phyloP scores from a whole-genome alignment of 108 stramenopile genomes.

The Mayamaea pseudoterrestris region DNA sequence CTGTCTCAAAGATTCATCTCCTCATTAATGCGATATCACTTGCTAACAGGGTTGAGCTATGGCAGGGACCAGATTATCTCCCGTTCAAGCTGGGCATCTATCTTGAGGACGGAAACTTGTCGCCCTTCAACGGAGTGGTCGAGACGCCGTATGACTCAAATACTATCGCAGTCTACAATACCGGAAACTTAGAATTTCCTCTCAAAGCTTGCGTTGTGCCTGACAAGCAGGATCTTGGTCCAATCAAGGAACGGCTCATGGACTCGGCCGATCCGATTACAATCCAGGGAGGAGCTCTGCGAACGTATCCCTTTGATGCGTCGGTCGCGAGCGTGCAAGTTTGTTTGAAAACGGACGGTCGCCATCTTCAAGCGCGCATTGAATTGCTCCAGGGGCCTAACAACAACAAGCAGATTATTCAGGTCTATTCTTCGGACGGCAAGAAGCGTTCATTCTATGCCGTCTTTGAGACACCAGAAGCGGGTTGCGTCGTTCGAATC shows the following conservation, averaged over 20 bases:
- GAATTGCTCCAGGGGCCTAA: slow-evolving; percentile 75
- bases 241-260: too few relatives aligned
- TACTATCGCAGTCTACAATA: slow-evolving; percentile 67
- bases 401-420: slow-evolving; percentile 79
- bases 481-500: slow-evolving; percentile 68
- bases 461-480: slow-evolving; percentile 66
- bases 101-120: slow-evolving; percentile 61
- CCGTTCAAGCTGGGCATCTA: slow-evolving; percentile 68
- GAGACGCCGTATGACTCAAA: slow-evolving; percentile 60
- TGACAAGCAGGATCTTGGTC: slow-evolving; percentile 25
- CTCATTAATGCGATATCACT: too few relatives aligned
- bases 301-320: slow-evolving; percentile 56
- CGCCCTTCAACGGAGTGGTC: slow-evolving; percentile 59
- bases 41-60: slow-evolving; percentile 48
- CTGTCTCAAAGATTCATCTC: too few relatives aligned
- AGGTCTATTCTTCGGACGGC: slow-evolving; percentile 77
- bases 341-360: slow-evolving; percentile 57
- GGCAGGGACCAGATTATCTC: slow-evolving; percentile 70
- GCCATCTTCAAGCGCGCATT: slow-evolving; percentile 66
- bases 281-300: slow-evolving; percentile 70
- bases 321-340: slow-evolving; percentile 53
- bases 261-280: slow-evolving; percentile 6
- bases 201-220: slow-evolving; percentile 45
- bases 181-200: slow-evolving; percentile 61
- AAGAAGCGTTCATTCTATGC: slow-evolving; percentile 66